Conservation (phyloP, 495 filamentous ascomycete genomes). For the Tuber melanosporum region DNA sequence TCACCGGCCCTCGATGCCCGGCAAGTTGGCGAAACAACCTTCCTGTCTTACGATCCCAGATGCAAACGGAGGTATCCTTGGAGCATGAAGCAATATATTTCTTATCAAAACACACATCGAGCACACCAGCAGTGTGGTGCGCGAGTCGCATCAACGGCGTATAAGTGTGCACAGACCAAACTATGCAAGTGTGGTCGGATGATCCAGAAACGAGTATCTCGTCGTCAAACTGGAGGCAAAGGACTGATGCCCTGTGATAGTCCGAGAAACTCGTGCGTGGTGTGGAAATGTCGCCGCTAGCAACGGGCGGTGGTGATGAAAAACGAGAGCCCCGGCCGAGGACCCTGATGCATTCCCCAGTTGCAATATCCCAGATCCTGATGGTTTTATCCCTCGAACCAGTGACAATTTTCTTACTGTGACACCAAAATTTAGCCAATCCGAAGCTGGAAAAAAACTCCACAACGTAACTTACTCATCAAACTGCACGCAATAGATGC, state of each 20-base stretch:
- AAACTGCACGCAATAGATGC: slow-evolving; percentile 95
- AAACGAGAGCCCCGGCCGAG: slow-evolving; percentile 47
- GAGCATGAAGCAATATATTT: slow-evolving; percentile 91
- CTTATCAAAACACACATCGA: slow-evolving; percentile 87
- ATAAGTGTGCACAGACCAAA: slow-evolving; percentile 78
- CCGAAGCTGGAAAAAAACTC: neutral
- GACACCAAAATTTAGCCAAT: slow-evolving; percentile 9
- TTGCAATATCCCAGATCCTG: slow-evolving; percentile 88
- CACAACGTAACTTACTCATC: slow-evolving; percentile 63
- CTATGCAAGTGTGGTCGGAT: slow-evolving; percentile 82
- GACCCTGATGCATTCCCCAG: slow-evolving; percentile 70
- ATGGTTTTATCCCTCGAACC: slow-evolving; percentile 93
- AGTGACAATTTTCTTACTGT: slow-evolving; percentile 85
- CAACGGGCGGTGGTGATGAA: slow-evolving; percentile 36
- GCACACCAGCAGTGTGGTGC: slow-evolving; percentile 75
- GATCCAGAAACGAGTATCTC: slow-evolving; percentile 90
- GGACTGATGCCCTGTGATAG: slow-evolving; percentile 80
- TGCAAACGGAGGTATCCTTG: slow-evolving; percentile 83
- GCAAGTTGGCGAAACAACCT: slow-evolving; percentile 63
- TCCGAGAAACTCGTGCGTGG: slow-evolving; percentile 28
- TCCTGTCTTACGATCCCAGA: slow-evolving; percentile 83
- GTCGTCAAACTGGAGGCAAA: slow-evolving; percentile 91
- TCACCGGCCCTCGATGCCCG: slow-evolving; percentile 86
- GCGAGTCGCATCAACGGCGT: slow-evolving; percentile 67
- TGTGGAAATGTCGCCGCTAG: slow-evolving; percentile 36